Percentiles rank a stretch among this genome's conserved stretches.
These are phyloP conservation scores for Parascedosporium putredinis DNA, from an alignment of 2,329 filamentous ascomycete genomes.

Conservation along the genomic window DNA sequence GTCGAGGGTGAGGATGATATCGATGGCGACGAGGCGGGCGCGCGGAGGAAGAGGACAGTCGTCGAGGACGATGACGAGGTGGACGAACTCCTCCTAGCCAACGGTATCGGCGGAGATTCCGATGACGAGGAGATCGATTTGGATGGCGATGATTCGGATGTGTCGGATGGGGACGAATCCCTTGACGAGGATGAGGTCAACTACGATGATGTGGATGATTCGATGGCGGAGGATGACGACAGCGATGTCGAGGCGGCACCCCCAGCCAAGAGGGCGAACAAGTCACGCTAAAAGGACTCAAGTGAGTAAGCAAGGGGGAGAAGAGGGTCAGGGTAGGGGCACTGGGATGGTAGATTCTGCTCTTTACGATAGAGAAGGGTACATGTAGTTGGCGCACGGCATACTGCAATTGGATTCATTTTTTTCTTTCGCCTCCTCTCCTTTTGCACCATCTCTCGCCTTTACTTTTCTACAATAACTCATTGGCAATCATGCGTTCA, in stretches of 20 bases:
- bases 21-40: slow-evolving; percentile 22
- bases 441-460: neutral
- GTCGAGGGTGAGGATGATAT: slow-evolving; percentile 70
- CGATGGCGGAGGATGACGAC: slow-evolving; percentile 44
- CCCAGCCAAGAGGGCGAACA: slow-evolving; percentile 31
- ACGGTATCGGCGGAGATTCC: slow-evolving; percentile 46
- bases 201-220: slow-evolving; percentile 46
- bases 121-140: slow-evolving; percentile 47
- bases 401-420: slow-evolving; percentile 1
- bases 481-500: too few relatives aligned
- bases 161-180: slow-evolving; percentile 35
- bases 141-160: slow-evolving; percentile 27
- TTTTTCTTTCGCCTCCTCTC: neutral
- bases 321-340: too few relatives aligned
- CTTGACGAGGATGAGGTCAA: slow-evolving; percentile 50
- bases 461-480: too few relatives aligned
- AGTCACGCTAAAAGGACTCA: slow-evolving; percentile 27
- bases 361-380: neutral
- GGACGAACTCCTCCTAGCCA: slow-evolving; percentile 46
- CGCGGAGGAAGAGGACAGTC: slow-evolving; percentile 23
- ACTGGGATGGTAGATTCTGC: neutral
- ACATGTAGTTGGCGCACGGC: slow-evolving; percentile 3
- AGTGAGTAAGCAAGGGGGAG: slow-evolving; percentile 8
- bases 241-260: slow-evolving; percentile 39
- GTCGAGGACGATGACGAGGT: slow-evolving; percentile 43